phyloP scores from a whole-genome alignment of 2,329 filamentous ascomycete genomes.

The Verticillium alfalfae region DNA sequence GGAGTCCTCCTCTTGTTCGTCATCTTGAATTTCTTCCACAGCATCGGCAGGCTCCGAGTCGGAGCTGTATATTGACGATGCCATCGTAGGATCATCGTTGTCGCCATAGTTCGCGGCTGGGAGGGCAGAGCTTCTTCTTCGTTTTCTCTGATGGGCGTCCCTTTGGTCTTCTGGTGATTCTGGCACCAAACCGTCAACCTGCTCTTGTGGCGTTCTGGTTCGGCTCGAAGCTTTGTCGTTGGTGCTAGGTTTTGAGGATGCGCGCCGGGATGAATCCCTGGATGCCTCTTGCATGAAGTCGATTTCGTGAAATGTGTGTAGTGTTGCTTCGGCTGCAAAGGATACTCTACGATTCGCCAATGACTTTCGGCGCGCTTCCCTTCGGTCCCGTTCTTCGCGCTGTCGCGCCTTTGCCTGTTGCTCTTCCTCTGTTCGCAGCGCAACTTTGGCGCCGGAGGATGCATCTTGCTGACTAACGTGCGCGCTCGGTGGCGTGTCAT shows the following conservation, averaged over 20 bases:
- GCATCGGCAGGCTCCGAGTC: slow-evolving; percentile 53
- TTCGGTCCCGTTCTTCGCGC: slow-evolving; percentile 66
- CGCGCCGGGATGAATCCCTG: slow-evolving; percentile 68
- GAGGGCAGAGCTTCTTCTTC: slow-evolving; percentile 62
- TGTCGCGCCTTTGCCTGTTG: slow-evolving; percentile 65
- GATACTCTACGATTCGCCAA: slow-evolving; percentile 90
- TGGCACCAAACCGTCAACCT: slow-evolving; percentile 46
- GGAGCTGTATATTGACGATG: slow-evolving; percentile 74
- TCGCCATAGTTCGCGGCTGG: slow-evolving; percentile 60
- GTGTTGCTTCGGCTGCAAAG: slow-evolving; percentile 92
- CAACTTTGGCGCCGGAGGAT: slow-evolving; percentile 49
- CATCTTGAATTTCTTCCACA: slow-evolving; percentile 49
- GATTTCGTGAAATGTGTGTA: slow-evolving; percentile 95
- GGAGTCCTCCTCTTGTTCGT: slow-evolving; percentile 26
- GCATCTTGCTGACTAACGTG: slow-evolving; percentile 2
- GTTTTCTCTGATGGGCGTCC: slow-evolving; percentile 42
- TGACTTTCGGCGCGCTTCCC: slow-evolving; percentile 88
- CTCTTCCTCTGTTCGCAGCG: slow-evolving; percentile 63
- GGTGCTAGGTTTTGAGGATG: slow-evolving; percentile 50
- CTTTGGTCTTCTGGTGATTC: slow-evolving; percentile 62
- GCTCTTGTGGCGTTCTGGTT: slow-evolving; percentile 31
- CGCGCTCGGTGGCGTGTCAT: neutral
- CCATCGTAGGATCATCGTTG: slow-evolving; percentile 60
- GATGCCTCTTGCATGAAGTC: slow-evolving; percentile 82
- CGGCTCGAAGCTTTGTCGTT: slow-evolving; percentile 37